A percentile compares a stretch with the other conserved stretches of the same genome.
phyloP scores from a whole-genome alignment of 495 filamentous ascomycete genomes.

The Hamigera avellanea region DNA sequence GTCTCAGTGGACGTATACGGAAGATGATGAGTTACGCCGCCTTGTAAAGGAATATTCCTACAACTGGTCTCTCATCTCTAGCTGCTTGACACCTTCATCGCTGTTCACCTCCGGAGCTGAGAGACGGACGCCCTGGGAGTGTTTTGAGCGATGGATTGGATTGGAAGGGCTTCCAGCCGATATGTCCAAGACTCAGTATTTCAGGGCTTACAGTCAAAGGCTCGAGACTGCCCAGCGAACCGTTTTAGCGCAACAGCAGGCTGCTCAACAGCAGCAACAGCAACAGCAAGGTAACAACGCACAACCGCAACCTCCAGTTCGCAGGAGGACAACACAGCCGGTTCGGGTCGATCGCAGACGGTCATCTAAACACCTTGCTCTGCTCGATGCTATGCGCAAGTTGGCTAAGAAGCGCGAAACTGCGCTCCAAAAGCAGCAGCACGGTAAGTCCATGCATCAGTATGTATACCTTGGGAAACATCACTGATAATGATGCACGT shows the following conservation, averaged over 20 bases:
- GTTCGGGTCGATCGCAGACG: slow-evolving; percentile 74
- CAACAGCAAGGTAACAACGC: slow-evolving; percentile 45
- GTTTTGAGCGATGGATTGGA: slow-evolving; percentile 90
- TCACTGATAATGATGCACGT: slow-evolving; percentile 9
- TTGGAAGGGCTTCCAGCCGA: slow-evolving; percentile 82
- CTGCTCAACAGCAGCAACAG: slow-evolving; percentile 43
- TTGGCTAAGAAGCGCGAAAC: slow-evolving; percentile 88
- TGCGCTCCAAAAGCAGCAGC: slow-evolving; percentile 72
- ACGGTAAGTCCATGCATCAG: slow-evolving; percentile 35
- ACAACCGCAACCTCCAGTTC: slow-evolving; percentile 44
- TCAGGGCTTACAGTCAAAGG: slow-evolving; percentile 68
- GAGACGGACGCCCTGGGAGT: slow-evolving; percentile 94
- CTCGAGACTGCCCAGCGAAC: slow-evolving; percentile 69
- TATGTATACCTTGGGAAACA: too few species aligned
- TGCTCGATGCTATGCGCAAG: slow-evolving; percentile 93
- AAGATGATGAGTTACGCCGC: slow-evolving; percentile 78
- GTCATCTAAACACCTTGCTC: slow-evolving; percentile 70
- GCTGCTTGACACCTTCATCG: slow-evolving; percentile 60
- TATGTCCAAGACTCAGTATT: slow-evolving; percentile 88
- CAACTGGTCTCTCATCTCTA: slow-evolving; percentile 91
- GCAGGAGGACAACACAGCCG: slow-evolving; percentile 58
- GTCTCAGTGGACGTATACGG: slow-evolving; percentile 81
- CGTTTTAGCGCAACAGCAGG: slow-evolving; percentile 48
- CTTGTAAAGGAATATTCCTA: slow-evolving; percentile 87
- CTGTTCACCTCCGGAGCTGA: slow-evolving; percentile 72